Evolutionary conservation across 495 filamentous ascomycete genomes (phyloP).

Genomic region (Annulohypoxylon moriforme): DNA sequence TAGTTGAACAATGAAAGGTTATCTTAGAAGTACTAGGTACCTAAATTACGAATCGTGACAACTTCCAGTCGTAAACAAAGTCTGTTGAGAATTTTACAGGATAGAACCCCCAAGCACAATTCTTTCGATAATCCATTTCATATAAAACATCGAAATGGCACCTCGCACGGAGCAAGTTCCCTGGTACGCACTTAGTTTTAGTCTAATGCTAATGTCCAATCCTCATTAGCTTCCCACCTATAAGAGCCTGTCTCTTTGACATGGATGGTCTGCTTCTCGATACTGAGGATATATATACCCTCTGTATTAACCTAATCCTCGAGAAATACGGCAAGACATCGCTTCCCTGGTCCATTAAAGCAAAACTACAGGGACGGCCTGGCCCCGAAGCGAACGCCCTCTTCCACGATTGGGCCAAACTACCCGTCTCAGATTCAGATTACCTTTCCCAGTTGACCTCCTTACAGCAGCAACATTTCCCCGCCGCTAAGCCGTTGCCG

Average conservation of each 20-base stretch:
- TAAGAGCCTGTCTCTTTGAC: conserved; percentile 96
- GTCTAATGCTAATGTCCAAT: conserved; percentile 20
- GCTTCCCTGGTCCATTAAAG: conserved; percentile 94
- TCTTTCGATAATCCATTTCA: neutral
- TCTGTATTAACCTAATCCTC: conserved; percentile 84
- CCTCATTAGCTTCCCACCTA: conserved; percentile 71
- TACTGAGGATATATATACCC: conserved; percentile 91
- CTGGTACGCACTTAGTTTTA: neutral
- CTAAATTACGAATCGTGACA: neutral
- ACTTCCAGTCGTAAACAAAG: neutral
- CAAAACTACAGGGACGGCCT: conserved; percentile 92
- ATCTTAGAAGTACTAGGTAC: neutral
- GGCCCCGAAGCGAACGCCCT: conserved; percentile 68
- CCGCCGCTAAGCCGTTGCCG: conserved; percentile 76
- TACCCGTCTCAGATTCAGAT: conserved; percentile 76
- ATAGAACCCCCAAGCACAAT: neutral
- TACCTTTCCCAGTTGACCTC: conserved; percentile 67
- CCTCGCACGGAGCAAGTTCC: conserved; percentile 55
- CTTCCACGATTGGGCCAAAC: conserved; percentile 81
- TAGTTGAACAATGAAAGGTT: neutral
- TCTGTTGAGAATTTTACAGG: neutral
- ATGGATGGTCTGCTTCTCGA: conserved; percentile 97
- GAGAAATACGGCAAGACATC: conserved; percentile 73
- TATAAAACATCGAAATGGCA: conserved; percentile 56
- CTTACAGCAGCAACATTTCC: conserved; percentile 79